Evolutionary conservation across 306 rosid species (phyloP).

Genomic region (Datisca glomerata): DNA sequence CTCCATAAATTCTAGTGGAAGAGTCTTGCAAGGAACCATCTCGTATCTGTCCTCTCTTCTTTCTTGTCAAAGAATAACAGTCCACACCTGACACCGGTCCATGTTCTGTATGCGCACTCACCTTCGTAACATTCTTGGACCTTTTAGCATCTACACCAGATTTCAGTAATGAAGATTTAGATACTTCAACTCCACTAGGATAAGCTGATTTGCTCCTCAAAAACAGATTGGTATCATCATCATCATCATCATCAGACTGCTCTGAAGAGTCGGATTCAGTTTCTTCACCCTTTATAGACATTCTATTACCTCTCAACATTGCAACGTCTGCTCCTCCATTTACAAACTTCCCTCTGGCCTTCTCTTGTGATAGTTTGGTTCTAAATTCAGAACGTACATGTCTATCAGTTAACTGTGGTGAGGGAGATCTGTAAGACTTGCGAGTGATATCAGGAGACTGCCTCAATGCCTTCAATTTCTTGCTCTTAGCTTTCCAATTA

Average conservation of each 20-base stretch:
- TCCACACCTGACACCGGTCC: slow-evolving; percentile 33
- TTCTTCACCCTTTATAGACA: slow-evolving; percentile 50
- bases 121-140: slow-evolving; percentile 28
- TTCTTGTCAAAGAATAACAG: slow-evolving; percentile 38
- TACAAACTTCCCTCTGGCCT: slow-evolving; percentile 30
- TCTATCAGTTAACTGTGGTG: slow-evolving; percentile 62
- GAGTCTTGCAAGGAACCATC: slow-evolving; percentile 27
- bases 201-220: slow-evolving; percentile 66
- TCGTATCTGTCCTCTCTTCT: slow-evolving; percentile 57
- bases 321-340: slow-evolving; percentile 42
- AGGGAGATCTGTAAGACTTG: slow-evolving; percentile 55
- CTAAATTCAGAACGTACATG: slow-evolving; percentile 39
- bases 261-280: slow-evolving; percentile 97
- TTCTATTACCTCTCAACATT: slow-evolving; percentile 32
- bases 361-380: slow-evolving; percentile 48
- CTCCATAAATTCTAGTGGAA: slow-evolving; percentile 36
- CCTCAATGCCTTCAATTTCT: slow-evolving; percentile 62
- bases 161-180: slow-evolving; percentile 35
- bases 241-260: slow-evolving; percentile 60
- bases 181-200: slow-evolving; percentile 43
- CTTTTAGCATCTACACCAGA: slow-evolving; percentile 48
- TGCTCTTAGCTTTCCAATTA: slow-evolving; percentile 48
- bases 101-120: slow-evolving; percentile 17
- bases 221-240: slow-evolving; percentile 44
- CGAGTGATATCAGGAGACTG: slow-evolving; percentile 59